These are phyloP conservation scores for Solanum piurae DNA, from an alignment of 257 asterid species.

Conservation along the genomic window DNA sequence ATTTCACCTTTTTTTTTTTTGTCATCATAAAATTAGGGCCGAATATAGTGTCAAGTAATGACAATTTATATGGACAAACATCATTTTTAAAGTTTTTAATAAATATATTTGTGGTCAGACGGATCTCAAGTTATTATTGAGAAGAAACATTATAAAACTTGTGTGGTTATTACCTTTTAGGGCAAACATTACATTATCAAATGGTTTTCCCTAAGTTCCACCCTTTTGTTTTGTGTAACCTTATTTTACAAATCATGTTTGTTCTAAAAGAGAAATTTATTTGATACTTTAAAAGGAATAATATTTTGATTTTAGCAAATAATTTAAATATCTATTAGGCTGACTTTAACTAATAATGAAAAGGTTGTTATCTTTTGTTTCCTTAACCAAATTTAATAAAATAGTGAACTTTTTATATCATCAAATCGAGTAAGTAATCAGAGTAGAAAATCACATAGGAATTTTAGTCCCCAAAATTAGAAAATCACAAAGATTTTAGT, in stretches of 20 bases:
- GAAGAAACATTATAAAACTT: background rate
- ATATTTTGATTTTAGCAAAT: background rate
- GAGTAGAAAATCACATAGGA: background rate
- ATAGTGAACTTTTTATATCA: background rate
- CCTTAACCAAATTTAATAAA: background rate
- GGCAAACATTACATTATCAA: background rate
- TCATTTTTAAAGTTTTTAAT: rapidly evolving
- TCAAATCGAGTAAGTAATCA: background rate
- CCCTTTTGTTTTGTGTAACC: background rate
- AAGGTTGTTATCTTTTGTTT: background rate
- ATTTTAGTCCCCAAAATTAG: no score
- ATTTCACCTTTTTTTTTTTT: background rate
- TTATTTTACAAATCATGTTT: background rate
- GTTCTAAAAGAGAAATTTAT: background rate
- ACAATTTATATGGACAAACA: no score
- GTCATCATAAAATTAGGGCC: no score
- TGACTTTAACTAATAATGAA: background rate
- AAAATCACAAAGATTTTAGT: background rate
- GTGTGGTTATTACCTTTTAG: background rate
- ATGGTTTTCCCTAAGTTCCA: background rate
- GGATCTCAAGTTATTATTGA: no score
- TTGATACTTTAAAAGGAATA: no score
- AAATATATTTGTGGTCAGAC: no score
- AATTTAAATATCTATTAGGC: background rate
- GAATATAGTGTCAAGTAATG: no score